Conservation (phyloP, 768 basidiomycete species). For the Gloeopeniophorella convolvens region DNA sequence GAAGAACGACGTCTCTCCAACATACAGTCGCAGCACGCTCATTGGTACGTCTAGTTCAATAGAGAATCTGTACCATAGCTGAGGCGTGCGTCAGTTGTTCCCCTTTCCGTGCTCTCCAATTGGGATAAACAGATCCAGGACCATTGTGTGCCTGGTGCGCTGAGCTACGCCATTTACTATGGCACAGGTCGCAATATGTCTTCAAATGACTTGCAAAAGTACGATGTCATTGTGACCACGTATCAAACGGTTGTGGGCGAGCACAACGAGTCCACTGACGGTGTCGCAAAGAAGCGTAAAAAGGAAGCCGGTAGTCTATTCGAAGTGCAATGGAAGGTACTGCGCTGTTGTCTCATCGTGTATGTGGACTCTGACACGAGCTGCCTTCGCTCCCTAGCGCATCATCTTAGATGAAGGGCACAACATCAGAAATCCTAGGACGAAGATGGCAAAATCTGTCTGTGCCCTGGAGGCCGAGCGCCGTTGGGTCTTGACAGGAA, state of each 20-base stretch:
- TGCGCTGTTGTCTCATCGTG: conserved; percentile 8
- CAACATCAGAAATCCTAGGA: conserved; percentile 76
- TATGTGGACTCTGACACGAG: neutral
- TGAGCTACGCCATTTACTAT: conserved; percentile 64
- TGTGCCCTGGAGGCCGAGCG: conserved; percentile 58
- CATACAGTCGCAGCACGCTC: conserved; percentile 63
- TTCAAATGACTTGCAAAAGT: conserved; percentile 51
- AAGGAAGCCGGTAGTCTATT: conserved; percentile 56
- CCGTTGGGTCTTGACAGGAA: conserved; percentile 78
- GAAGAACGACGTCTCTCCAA: conserved; percentile 49
- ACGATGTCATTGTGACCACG: conserved; percentile 80
- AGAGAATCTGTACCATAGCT: neutral
- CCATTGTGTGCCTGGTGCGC: conserved; percentile 48
- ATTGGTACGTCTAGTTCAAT: conserved; percentile 51
- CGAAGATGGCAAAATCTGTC: conserved; percentile 74
- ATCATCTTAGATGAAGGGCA: conserved; percentile 89
- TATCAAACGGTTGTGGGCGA: conserved; percentile 69
- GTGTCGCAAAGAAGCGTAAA: conserved; percentile 50
- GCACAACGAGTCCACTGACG: conserved; percentile 29
- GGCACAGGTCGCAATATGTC: conserved; percentile 56
- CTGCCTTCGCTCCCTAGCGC: conserved; percentile 37
- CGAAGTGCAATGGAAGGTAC: conserved; percentile 75
- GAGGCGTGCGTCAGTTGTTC: conserved; percentile 48
- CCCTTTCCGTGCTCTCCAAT: conserved; percentile 79
- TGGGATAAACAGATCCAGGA: conserved; percentile 84